Evolutionary conservation across 768 basidiomycete genomes (phyloP), one percentile per base, ranked within the genome.

Genomic region (Leucosporidium scottii): DNA sequence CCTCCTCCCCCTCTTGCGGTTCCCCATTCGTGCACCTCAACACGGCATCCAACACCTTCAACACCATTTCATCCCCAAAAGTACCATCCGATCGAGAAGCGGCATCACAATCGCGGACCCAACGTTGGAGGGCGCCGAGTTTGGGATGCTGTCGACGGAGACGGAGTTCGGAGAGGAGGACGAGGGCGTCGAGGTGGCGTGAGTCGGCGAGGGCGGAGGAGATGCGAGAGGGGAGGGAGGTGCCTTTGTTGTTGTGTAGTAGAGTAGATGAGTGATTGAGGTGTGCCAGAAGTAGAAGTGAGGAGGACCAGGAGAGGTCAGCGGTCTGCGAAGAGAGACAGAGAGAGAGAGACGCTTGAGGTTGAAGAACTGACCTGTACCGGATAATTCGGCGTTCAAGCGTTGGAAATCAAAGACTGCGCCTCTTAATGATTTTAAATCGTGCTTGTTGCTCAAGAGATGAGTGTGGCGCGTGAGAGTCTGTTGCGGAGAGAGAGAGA

Each of bases 91-190:
- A 78, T n/a, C 76, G 78, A 20, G 79, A 75, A 3, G 83, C 83
- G 2, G 83, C 84, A 75, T 85, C 84, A 74, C 83, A 83, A 70
- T 85, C 84, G 47, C 84, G 75, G 7, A 84, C 83, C 84, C 84
- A 85, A 17, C 84, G 79, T 70, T 84, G 83, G 9, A 85, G 76
- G 3, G 83, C 81, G 5, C 83, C 83, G 18, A 85, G 80, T 67
- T 83, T 83, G 8, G 83, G 82, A 9, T 81, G 74, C 10, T 82
- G 79, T 17, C 77, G 75, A 9, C 82, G 80, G 28, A 82, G 80
- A 56, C 80, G 80, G 79, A 84, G 82, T 73, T 84, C 83, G 49
- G 82, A 79, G n/a, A 85, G 78, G n/a, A 82, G 76, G 30, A 84
- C 81, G 34, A 84, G 81, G 8, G 84, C 83, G 67, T 82, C 82